Percentiles rank a stretch among this genome's conserved stretches.
These are phyloP conservation scores for Paraurostyla sp. DNA, from an alignment of 73 alveolate genomes.

Conservation along the genomic window DNA sequence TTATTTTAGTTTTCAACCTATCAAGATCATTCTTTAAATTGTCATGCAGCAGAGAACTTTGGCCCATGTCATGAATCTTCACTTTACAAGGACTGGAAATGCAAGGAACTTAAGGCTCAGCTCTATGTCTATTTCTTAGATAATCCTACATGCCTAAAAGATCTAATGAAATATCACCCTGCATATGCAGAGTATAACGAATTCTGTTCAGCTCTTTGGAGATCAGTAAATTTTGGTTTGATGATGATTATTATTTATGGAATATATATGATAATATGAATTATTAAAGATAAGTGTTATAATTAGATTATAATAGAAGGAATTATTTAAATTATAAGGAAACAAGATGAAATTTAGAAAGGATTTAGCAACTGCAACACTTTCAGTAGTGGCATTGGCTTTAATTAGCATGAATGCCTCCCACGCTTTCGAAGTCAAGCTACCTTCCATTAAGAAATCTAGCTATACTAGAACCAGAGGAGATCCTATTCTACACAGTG, in stretches of 20 bases:
- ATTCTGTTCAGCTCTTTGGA: neutral
- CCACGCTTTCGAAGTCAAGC: neutral
- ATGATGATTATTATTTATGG: neutral
- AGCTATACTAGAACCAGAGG: neutral
- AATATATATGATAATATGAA: neutral
- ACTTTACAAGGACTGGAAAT: constrained; percentile 47
- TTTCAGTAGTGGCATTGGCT: neutral
- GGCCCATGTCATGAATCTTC: constrained; percentile 52
- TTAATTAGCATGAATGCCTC: neutral
- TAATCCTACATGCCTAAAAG: constrained; percentile 54
- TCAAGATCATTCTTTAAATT: neutral
- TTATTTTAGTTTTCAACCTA: constrained; percentile 32
- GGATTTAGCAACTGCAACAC: neutral
- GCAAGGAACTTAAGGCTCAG: constrained; percentile 67
- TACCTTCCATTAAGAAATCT: neutral
- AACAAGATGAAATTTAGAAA: neutral
- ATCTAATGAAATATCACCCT: constrained; percentile 22
- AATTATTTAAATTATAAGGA: neutral
- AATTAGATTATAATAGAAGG: neutral
- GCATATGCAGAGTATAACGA: constrained; percentile 48
- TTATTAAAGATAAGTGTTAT: neutral
- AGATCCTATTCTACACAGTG: no score
- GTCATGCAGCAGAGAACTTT: constrained; percentile 62
- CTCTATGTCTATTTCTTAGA: constrained; percentile 61
- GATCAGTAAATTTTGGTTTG: neutral